Percentiles rank a stretch among this genome's conserved stretches.
Conservation (phyloP, 495 filamentous ascomycete species). For the Podospora sp. region DNA sequence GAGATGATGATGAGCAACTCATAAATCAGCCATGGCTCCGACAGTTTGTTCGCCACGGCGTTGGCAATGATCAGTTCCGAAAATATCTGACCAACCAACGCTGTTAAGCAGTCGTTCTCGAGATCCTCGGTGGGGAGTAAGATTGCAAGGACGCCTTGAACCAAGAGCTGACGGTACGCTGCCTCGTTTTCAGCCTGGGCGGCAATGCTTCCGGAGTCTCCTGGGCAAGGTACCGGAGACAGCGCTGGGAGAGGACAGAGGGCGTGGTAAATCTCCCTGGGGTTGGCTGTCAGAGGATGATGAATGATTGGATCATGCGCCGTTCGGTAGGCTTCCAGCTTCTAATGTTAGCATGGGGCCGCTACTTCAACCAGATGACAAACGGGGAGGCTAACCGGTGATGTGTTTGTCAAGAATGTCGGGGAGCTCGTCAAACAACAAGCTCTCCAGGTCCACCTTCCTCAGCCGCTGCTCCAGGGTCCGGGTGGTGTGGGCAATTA, state of each 20-base stretch:
- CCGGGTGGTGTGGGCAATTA: conserved; percentile 87
- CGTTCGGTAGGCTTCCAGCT: conserved; percentile 55
- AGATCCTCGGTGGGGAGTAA: conserved; percentile 91
- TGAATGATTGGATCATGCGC: conserved; percentile 55
- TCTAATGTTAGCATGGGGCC: conserved; percentile 19
- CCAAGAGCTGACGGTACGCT: conserved; percentile 78
- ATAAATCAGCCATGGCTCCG: conserved; percentile 85
- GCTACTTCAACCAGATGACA: conserved; percentile 16
- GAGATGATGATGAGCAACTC: conserved; percentile 67
- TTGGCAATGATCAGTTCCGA: conserved; percentile 84
- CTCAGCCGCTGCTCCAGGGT: conserved; percentile 82
- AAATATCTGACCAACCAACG: conserved; percentile 81
- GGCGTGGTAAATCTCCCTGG: conserved; percentile 76
- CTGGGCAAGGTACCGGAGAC: conserved; percentile 68
- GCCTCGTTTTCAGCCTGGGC: conserved; percentile 75
- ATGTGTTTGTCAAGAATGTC: conserved; percentile 80
- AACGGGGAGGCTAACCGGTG: conserved; percentile 59
- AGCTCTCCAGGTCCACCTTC: conserved; percentile 76
- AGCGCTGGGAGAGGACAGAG: conserved; percentile 78
- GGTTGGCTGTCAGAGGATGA: conserved; percentile 59
- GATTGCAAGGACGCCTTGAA: conserved; percentile 74
- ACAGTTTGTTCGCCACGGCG: conserved; percentile 71
- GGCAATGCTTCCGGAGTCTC: conserved; percentile 51
- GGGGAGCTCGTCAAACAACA: conserved; percentile 88
- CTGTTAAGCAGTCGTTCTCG: conserved; percentile 78